Conservation (phyloP, 2,329 filamentous ascomycete genomes). For the Cercospora sp. region DNA sequence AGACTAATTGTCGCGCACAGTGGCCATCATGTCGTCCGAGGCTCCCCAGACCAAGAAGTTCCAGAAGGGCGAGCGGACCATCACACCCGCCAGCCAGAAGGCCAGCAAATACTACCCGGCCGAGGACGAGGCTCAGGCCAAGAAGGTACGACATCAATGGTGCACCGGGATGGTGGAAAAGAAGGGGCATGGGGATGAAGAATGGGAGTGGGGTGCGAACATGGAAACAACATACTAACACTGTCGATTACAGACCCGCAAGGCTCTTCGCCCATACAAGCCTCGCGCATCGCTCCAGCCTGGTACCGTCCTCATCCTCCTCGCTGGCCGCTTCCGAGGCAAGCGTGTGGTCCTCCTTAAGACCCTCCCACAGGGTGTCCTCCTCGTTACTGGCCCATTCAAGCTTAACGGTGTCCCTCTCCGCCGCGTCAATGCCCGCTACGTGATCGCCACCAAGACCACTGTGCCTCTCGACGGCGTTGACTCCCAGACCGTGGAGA, state of each 20-base stretch:
- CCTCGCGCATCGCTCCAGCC: conserved; percentile 87
- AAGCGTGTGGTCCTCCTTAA: conserved; percentile 99
- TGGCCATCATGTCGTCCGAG: conserved; percentile 36
- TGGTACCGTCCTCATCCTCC: conserved; percentile 96
- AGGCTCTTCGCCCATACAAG: conserved; percentile 84
- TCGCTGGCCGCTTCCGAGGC: conserved; percentile 98
- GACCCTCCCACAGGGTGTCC: conserved; percentile 93
- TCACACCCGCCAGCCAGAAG: conserved; percentile 85
- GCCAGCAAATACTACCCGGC: conserved; percentile 99
- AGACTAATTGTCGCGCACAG: conserved; percentile 18
- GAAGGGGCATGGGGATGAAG: background rate
- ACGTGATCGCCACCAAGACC: conserved; percentile 87
- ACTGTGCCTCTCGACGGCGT: conserved; percentile 82
- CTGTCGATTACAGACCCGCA: conserved; percentile 71
- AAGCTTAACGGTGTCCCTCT: conserved; percentile 99
- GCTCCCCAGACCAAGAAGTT: conserved; percentile 78
- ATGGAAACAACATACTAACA: conserved; percentile 24
- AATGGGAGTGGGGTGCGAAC: background rate
- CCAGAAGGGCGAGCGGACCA: conserved; percentile 91
- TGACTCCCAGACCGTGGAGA: conserved; percentile 70
- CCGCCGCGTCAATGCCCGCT: conserved; percentile 87
- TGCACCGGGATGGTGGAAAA: background rate
- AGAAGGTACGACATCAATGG: conserved; percentile 72
- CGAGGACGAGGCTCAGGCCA: conserved; percentile 82
- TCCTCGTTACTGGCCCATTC: conserved; percentile 99